Conservation (phyloP, 345 rosid genomes). For the Eucalyptus fibrosa region DNA sequence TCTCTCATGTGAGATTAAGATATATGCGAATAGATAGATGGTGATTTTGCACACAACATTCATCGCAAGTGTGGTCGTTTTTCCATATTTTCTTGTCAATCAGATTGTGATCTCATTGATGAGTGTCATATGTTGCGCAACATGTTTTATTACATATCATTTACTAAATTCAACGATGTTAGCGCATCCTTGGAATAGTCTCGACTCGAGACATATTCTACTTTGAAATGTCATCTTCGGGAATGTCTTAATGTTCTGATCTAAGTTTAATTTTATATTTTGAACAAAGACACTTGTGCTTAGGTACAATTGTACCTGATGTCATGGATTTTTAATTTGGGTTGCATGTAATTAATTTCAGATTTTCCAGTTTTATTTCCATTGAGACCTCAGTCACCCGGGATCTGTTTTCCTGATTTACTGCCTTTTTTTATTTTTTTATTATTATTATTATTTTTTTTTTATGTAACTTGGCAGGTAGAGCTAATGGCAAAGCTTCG, state of each 20-base stretch:
- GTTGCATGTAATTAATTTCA: too few relatives aligned
- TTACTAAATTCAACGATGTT: fast-evolving
- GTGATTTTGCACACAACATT: background rate
- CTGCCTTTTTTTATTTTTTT: too few relatives aligned
- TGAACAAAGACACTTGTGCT: fast-evolving
- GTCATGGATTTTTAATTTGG: too few relatives aligned
- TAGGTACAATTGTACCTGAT: fast-evolving
- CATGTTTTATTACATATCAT: background rate
- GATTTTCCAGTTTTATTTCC: too few relatives aligned
- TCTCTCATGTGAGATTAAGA: background rate
- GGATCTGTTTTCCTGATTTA: fast-evolving
- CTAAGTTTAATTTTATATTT: too few relatives aligned
- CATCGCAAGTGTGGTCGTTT: fast-evolving
- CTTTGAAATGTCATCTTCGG: fast-evolving
- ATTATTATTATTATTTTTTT: too few relatives aligned
- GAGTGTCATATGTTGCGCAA: fast-evolving
- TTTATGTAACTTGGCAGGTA: too few relatives aligned
- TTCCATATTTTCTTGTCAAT: background rate
- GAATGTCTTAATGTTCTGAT: too few relatives aligned
- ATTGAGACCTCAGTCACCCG: too few relatives aligned
- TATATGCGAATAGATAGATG: background rate
- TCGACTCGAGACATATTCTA: too few relatives aligned
- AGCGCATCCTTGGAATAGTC: background rate
- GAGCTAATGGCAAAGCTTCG: too few relatives aligned
- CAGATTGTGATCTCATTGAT: fast-evolving